Evolutionary conservation across 768 basidiomycete genomes (phyloP).

Genomic region (Mrakia hoshinonis): DNA sequence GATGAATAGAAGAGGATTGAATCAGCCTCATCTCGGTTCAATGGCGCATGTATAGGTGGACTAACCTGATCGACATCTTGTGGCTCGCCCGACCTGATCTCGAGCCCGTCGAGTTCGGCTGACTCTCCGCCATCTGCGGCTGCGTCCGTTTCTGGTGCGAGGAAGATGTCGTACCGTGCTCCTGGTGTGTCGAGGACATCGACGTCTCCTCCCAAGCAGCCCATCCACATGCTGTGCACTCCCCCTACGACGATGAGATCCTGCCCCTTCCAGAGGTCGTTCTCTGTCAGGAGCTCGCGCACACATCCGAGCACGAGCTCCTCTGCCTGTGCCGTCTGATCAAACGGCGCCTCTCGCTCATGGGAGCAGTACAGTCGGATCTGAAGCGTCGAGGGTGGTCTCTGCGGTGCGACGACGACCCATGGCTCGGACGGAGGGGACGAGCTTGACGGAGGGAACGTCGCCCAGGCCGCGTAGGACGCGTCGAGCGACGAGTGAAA

Average conservation of each 20-base stretch:
- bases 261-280: background rate
- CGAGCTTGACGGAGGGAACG: background rate
- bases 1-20: background rate
- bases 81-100: background rate
- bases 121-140: background rate
- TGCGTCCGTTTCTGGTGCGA: background rate
- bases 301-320: background rate
- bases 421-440: background rate
- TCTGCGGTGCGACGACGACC: constrained; percentile 1
- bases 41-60: background rate
- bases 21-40: too few relatives aligned
- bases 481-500: background rate
- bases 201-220: background rate
- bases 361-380: constrained; percentile 11
- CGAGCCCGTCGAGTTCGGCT: background rate
- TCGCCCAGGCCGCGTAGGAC: constrained; percentile 1
- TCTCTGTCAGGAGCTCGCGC: background rate
- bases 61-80: background rate
- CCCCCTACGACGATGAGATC: background rate
- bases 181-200: background rate
- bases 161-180: constrained; percentile 5
- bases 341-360: background rate
- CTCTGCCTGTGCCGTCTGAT: background rate
- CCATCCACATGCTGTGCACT: constrained; percentile 5
- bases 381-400: constrained; percentile 8